These are phyloP conservation scores for Vigna angularis DNA, from an alignment of 306 rosid species.

Conservation along the genomic window DNA sequence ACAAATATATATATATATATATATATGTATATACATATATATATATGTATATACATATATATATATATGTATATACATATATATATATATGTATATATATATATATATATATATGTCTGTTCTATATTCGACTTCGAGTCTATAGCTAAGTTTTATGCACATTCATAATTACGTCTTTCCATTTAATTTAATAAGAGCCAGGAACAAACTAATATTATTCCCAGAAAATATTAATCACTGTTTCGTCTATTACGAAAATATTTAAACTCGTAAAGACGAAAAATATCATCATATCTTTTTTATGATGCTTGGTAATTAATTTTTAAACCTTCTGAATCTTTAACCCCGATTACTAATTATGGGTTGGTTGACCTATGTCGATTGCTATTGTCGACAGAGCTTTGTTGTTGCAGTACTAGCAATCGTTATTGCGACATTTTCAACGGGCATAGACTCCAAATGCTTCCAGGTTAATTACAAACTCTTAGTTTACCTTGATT, in stretches of 20 bases:
- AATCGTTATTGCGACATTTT: conserved; percentile 90
- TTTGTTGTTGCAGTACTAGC: conserved; percentile 85
- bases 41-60: too few relatives aligned
- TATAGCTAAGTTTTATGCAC: too few relatives aligned
- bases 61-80: too few relatives aligned
- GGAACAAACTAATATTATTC: conserved; percentile 34
- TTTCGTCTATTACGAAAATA: conserved; percentile 25
- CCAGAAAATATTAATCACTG: conserved; percentile 7
- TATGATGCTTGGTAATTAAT: conserved; percentile 26
- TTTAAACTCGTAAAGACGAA: conserved; percentile 8
- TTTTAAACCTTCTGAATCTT: conserved; percentile 18
- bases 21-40: too few relatives aligned
- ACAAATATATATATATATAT: background rate
- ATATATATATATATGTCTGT: too few relatives aligned
- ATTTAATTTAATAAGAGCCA: background rate
- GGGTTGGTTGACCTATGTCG: conserved; percentile 29
- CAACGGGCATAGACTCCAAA: conserved; percentile 95
- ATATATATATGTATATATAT: too few relatives aligned
- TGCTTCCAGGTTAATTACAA: conserved; percentile 81
- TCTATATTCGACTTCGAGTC: too few relatives aligned
- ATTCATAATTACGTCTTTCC: background rate
- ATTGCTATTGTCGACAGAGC: conserved; percentile 70
- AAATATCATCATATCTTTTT: conserved; percentile 25
- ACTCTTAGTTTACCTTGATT: conserved; percentile 34
- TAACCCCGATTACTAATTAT: conserved; percentile 7